Base-by-base conservation (phyloP, 495 filamentous ascomycete genomes). In the Rhypophila decipiens region DNA sequence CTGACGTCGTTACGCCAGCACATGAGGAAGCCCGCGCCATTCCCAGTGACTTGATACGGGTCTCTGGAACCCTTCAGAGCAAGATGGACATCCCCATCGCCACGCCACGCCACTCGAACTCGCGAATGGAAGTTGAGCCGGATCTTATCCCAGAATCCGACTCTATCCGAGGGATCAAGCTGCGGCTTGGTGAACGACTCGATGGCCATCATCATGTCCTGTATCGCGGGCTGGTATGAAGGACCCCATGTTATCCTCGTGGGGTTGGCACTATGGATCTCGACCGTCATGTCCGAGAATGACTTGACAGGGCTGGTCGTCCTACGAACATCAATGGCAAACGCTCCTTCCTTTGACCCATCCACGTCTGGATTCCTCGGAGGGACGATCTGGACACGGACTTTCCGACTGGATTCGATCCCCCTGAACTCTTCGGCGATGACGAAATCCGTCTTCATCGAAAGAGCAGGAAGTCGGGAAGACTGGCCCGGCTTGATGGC, bases 171-270 rank as follows among this genome's bases (percentile, higher is more conserved):
- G 4, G 87, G 86, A 66, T 97, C 93, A 33, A 95, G 73, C 53
- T 94, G 89, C 4, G 88, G 87, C 55, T 97, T 99, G 9, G 90
- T 95, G 68, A 99, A 96, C 0, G 86, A 86, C 70, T 99, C 93
- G 48, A 99, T 88, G 20, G 94, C 88, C 81, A 97, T 96, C 93
- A 99, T 99, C 87, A 96, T 96, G 58, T 99, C 93, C 65, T 99
- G 93, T 44, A 99, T 96, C 10, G 90, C 94, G 21, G 93, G 93
- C 52, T 99, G 93, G 59, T 97, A 97, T 0, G 93, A 95, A 47
- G 90, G 87, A 33, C 90, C 88, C 93, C 93, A 99, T 24, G 90
- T 96, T 42, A 97, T 90, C 46, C 86, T 82, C 7, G 93, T 99
- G 8, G 94, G 84, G 50, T 87, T 79, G 48, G 83, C 84, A 4